A percentile compares a stretch with the other conserved stretches of the same genome.
phyloP scores from a whole-genome alignment of 2,329 filamentous ascomycete species.

The Beauveria bassiana region DNA sequence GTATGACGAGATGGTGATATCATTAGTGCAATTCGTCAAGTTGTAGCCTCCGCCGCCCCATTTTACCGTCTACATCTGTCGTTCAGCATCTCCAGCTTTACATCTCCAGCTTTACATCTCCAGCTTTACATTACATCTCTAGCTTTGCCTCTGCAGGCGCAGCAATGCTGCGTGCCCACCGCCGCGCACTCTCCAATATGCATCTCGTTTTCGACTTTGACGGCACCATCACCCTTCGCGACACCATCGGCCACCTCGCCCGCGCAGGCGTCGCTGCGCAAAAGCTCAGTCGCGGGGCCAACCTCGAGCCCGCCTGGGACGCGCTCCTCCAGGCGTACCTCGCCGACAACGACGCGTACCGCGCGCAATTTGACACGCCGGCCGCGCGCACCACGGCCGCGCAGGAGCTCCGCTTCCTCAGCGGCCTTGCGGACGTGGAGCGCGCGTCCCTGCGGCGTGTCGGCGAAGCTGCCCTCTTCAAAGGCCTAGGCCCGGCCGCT shows the following conservation, averaged over 20 bases:
- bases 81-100: no score
- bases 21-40: neutral
- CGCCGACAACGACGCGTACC: slow-evolving; percentile 33
- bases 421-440: slow-evolving; percentile 35
- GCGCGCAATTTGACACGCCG: slow-evolving; percentile 23
- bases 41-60: neutral
- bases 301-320: slow-evolving; percentile 35
- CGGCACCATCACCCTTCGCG: slow-evolving; percentile 47
- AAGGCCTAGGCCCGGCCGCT: slow-evolving; percentile 24
- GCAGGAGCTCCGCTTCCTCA: slow-evolving; percentile 36
- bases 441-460: slow-evolving; percentile 37
- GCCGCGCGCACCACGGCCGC: slow-evolving; percentile 25
- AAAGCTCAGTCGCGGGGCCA: slow-evolving; percentile 17
- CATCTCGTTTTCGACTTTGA: slow-evolving; percentile 51
- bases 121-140: no score
- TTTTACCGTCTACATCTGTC: neutral
- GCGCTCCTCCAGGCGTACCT: slow-evolving; percentile 38
- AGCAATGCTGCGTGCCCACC: neutral
- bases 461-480: slow-evolving; percentile 36
- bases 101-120: no score
- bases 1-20: neutral
- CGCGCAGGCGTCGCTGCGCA: slow-evolving; percentile 33
- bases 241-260: slow-evolving; percentile 44
- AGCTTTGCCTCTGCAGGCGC: neutral
- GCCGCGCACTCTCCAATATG: slow-evolving; percentile 20